Conservation (phyloP, 441 rosid genomes). For the Theobroma grandiflorum region DNA sequence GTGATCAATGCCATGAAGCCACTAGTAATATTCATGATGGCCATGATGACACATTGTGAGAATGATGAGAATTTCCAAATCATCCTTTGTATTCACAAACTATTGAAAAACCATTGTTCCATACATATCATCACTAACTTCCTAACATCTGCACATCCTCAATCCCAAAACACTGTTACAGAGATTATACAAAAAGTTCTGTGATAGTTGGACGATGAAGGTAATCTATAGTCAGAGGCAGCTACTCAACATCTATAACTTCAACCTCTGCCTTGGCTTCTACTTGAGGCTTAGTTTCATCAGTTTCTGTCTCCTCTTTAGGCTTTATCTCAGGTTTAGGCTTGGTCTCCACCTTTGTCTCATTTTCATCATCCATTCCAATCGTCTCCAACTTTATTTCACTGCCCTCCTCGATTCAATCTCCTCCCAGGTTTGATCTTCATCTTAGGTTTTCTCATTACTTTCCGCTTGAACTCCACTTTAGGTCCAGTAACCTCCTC, state of each 20-base stretch:
- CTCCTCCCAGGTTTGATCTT: too few relatives aligned
- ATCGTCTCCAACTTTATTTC: not conserved
- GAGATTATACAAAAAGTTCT: not conserved
- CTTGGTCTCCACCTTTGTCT: not conserved
- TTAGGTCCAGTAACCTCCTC: too few relatives aligned
- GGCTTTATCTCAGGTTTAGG: not conserved
- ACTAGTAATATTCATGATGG: too few relatives aligned
- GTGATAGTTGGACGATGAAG: not conserved
- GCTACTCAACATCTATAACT: conserved; percentile 18
- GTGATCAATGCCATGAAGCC: too few relatives aligned
- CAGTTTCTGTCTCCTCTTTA: not conserved
- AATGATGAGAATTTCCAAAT: not conserved
- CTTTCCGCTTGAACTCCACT: too few relatives aligned
- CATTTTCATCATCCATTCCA: not conserved
- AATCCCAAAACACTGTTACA: not conserved
- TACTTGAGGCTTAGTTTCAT: conserved; percentile 2
- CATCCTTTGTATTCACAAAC: conserved; percentile 2
- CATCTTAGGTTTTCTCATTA: too few relatives aligned
- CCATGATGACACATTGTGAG: not conserved
- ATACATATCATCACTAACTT: not conserved
- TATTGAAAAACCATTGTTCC: not conserved
- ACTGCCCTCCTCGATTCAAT: too few relatives aligned
- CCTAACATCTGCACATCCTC: conserved; percentile 10
- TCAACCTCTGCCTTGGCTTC: not conserved
- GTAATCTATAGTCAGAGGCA: not conserved